Evolutionary conservation across 768 basidiomycete genomes (phyloP), one percentile per base, ranked within the genome.

Genomic region (Rhizopogon salebrosus): DNA sequence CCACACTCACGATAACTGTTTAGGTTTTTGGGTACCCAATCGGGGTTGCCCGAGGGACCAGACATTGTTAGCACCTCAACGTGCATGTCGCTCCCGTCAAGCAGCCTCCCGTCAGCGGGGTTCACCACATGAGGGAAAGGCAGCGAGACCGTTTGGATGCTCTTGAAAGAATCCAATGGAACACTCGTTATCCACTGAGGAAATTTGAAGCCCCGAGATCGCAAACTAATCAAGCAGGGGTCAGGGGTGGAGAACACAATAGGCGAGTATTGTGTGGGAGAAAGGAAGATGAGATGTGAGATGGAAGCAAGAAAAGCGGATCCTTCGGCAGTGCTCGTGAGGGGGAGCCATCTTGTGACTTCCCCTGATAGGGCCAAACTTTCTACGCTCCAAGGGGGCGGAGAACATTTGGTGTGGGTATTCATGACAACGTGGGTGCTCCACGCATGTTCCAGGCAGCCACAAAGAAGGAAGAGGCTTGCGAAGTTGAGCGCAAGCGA

Each of bases 281-380:
- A 41, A 49, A 52, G 68, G 38, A 76, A 54, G 7, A 67, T 65
- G 9, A 77, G 63, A 49, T 71, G 73, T 1, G 73, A 71, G 27
- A 77, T 58, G n/a, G 64, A 63, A 7, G 60, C 55, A 4, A 77
- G 62, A 55, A 73, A 74, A 6, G 58, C 57, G 3, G 60, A 41
- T 6, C 75, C 75, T 9, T 65, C 65, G 13, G 48, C 26, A 11
- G 57, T 70, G 20, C 63, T 62, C 20, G 59, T 68, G 29, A 76
- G 55, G 6, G 69, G 64, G 41, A 66, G 71, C 75, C 75, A 76
- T 16, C 41, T 41, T 34, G 20, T 46, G 18, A 52, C 40, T 14
- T 51, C 29, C 2, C 75, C 74, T 7, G 63, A 63, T 22, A 77
- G 62, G 0, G 68, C 69, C 14, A 73, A 61, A 38, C 57, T 48